Conservation (phyloP, 2,329 filamentous ascomycete species). For the Venturia aucupariae region DNA sequence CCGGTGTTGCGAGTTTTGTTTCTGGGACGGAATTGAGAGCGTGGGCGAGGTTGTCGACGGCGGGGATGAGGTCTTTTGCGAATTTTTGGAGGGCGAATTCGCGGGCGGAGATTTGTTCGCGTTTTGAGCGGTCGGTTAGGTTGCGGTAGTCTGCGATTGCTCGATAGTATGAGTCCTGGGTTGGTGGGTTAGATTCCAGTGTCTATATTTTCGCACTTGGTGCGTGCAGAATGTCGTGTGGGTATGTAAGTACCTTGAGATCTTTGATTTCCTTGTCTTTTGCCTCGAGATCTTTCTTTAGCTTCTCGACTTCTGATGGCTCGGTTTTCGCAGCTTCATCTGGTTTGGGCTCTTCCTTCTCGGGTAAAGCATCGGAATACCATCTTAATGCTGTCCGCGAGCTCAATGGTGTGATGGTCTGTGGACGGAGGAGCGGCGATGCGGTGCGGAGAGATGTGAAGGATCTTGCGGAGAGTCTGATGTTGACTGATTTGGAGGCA, state of each 20-base stretch:
- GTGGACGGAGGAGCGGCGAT: slow-evolving; percentile 6
- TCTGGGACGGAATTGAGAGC: slow-evolving; percentile 70
- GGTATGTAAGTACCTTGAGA: slow-evolving; percentile 60
- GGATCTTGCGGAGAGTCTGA: slow-evolving; percentile 29
- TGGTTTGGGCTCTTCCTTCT: slow-evolving; percentile 26
- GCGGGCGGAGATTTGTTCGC: slow-evolving; percentile 77
- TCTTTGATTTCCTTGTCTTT: slow-evolving; percentile 68
- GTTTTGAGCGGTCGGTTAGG: slow-evolving; percentile 86
- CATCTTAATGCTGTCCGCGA: slow-evolving; percentile 22
- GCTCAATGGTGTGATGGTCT: background rate
- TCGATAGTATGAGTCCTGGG: slow-evolving; percentile 86
- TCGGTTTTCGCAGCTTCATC: slow-evolving; percentile 25
- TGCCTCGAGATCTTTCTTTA: slow-evolving; percentile 59
- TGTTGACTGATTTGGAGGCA: slow-evolving; percentile 36
- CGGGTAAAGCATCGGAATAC: slow-evolving; percentile 30
- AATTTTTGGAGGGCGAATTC: slow-evolving; percentile 94
- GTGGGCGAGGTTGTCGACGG: slow-evolving; percentile 93
- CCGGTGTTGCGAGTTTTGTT: slow-evolving; percentile 53
- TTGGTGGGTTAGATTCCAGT: background rate
- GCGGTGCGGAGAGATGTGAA: slow-evolving; percentile 27
- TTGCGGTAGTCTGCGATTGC: slow-evolving; percentile 95
- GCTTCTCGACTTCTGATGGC: slow-evolving; percentile 22
- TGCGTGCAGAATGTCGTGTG: background rate
- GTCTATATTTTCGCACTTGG: background rate
- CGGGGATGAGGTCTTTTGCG: slow-evolving; percentile 88